phyloP scores from a whole-genome alignment of 495 filamentous ascomycete genomes.

The Immersiella caudata region DNA sequence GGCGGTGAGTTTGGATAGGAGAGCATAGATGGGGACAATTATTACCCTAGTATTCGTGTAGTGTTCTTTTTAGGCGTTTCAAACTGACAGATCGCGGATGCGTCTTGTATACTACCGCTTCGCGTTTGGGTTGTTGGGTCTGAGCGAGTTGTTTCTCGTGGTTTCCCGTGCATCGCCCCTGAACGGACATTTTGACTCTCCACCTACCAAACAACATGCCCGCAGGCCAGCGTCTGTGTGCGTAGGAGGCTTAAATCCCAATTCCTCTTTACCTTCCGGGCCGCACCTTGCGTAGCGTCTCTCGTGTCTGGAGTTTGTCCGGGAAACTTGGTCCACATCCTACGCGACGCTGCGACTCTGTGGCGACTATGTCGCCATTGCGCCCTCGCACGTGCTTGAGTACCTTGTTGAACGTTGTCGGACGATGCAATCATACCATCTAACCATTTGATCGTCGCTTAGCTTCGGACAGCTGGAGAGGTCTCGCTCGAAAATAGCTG shows the following conservation, averaged over 20 bases:
- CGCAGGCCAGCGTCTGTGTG: neutral
- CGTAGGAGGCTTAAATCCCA: neutral
- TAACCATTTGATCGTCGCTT: too few relatives aligned
- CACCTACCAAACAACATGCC: neutral
- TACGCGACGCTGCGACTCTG: neutral
- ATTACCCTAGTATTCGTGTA: neutral
- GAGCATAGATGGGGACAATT: neutral
- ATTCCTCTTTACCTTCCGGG: neutral
- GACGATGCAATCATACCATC: too few relatives aligned
- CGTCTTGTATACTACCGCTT: neutral
- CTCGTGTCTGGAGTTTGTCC: neutral
- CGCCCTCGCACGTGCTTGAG: neutral
- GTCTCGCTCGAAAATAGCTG: too few relatives aligned
- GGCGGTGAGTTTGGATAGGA: neutral
- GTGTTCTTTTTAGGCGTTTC: neutral
- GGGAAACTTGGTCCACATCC: neutral
- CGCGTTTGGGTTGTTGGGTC: neutral
- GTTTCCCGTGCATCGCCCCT: neutral
- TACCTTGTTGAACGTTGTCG: too few relatives aligned
- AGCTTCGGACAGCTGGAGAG: too few relatives aligned
- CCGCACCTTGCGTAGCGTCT: neutral
- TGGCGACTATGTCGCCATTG: neutral
- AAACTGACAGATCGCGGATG: neutral
- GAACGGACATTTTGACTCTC: neutral
- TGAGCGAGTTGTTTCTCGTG: too few relatives aligned